Evolutionary conservation across 441 rosid species (phyloP), one percentile per base, ranked within the genome.

Genomic region (Aquilaria agallochum): DNA sequence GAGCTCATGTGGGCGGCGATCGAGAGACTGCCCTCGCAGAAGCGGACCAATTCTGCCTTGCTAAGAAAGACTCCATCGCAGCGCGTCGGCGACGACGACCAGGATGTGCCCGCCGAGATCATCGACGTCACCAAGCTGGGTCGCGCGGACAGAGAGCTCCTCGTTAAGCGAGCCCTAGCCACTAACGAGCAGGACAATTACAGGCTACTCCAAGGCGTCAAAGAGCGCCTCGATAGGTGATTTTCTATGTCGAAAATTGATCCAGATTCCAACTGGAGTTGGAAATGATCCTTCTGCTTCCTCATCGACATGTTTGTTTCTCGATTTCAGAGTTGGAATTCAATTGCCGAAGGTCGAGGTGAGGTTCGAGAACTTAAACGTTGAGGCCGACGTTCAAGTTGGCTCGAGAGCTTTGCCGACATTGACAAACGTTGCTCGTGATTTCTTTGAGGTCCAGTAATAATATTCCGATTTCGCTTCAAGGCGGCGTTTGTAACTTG

Each of bases 401-500:
- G 96, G 94, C 31, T 77, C 84, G 5, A 81, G 99, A 79, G 96
- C 96, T 49, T 82, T 94, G 58, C 99, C 97, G 4, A 88, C 96
- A 57, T 82, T 94, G 81, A 63, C 78, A 62, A 90, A 94, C 62
- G 80, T 71, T 40, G 54, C 81, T 50, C 96, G 86, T 31, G 81
- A 90, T 65, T 56, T 76, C 7, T 0, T 82, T 14, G 96, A 94
- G 96, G 96, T 93, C 9, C 32, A 42, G 48, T 47, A 46, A 68
- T 34, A 34, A 34, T 34, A n/a, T 55, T n/a, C 5, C 2, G 6
- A 34, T 34, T 34, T 3, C 40, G 40, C 40, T 34, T 34, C 6
- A 34, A 34, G 40, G 40, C 6, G 40, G 6, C 40, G 40, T 34
- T 6, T 34, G 30, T 31, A 6, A 34, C 14, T 31, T 14, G 4